Percentiles rank a stretch among this genome's conserved stretches.
Evolutionary conservation across 2,329 filamentous ascomycete genomes (phyloP).

Genomic region (Gliomastix tumulicola): DNA sequence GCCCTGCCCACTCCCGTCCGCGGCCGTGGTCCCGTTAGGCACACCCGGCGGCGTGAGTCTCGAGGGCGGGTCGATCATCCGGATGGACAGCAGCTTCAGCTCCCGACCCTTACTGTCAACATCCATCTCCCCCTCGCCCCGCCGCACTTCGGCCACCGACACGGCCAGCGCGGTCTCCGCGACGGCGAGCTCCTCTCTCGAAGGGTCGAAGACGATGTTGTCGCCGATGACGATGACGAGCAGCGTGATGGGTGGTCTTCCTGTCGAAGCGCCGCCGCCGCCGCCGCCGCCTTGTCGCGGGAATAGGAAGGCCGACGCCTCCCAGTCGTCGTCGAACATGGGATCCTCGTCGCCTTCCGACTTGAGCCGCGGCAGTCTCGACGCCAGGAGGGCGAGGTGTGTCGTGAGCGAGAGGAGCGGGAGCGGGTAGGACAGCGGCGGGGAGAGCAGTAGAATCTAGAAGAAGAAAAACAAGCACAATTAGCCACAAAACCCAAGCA

Average conservation of each 20-base stretch:
- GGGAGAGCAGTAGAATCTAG: slow-evolving; percentile 88
- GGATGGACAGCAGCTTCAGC: slow-evolving; percentile 59
- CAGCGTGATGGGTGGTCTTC: slow-evolving; percentile 77
- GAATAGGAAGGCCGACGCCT: slow-evolving; percentile 72
- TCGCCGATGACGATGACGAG: slow-evolving; percentile 80
- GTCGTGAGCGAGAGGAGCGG: slow-evolving; percentile 88
- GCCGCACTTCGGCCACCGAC: slow-evolving; percentile 59
- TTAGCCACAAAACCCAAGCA: neutral
- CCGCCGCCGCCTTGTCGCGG: no score
- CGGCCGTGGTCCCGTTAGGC: slow-evolving; percentile 54
- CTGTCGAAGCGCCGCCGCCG: slow-evolving; percentile 13
- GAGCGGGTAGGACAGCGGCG: slow-evolving; percentile 85
- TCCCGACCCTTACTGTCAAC: slow-evolving; percentile 30
- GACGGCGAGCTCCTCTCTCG: slow-evolving; percentile 84
- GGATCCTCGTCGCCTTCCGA: slow-evolving; percentile 93
- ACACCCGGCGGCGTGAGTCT: slow-evolving; percentile 66
- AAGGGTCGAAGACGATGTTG: slow-evolving; percentile 92
- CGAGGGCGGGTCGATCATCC: slow-evolving; percentile 70
- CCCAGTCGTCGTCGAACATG: slow-evolving; percentile 98
- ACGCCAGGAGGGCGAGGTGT: slow-evolving; percentile 85
- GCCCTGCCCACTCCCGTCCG: slow-evolving; percentile 29
- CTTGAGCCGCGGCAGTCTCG: slow-evolving; percentile 74
- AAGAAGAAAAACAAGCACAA: neutral
- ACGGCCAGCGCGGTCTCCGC: slow-evolving; percentile 85
- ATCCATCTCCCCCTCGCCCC: slow-evolving; percentile 33